A percentile compares a stretch with the other conserved stretches of the same genome.
These are phyloP conservation scores for Dichotomopilus funicola DNA, from an alignment of 2,329 filamentous ascomycete species.

Conservation along the genomic window DNA sequence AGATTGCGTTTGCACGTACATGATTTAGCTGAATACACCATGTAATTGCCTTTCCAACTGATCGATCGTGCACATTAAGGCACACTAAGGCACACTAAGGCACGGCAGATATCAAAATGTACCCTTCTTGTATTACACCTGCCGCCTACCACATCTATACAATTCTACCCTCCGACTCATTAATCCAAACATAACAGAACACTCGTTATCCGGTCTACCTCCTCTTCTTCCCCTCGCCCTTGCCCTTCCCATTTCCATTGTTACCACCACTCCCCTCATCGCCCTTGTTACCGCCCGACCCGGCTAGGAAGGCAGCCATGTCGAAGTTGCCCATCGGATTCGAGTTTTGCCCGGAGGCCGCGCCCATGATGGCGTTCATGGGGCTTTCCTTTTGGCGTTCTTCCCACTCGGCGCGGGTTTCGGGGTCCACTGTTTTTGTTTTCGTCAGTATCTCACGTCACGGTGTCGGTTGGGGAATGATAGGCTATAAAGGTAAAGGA, in stretches of 20 bases:
- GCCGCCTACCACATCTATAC: neutral
- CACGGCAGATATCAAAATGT: too few relatives aligned
- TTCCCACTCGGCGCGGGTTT: slow-evolving; percentile 87
- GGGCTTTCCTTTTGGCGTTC: slow-evolving; percentile 75
- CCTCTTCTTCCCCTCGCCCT: slow-evolving; percentile 27
- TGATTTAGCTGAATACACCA: too few relatives aligned
- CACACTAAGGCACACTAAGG: too few relatives aligned
- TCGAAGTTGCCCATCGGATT: slow-evolving; percentile 52
- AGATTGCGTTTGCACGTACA: too few relatives aligned
- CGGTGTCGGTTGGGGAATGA: neutral
- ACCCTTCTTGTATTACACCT: too few relatives aligned
- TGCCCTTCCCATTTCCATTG: slow-evolving; percentile 27
- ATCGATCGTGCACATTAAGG: too few relatives aligned
- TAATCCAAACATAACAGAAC: neutral
- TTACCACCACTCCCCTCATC: slow-evolving; percentile 11
- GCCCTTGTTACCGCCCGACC: slow-evolving; percentile 38
- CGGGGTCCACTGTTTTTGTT: slow-evolving; percentile 76
- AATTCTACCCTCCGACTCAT: neutral
- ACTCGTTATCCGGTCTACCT: slow-evolving; percentile 19
- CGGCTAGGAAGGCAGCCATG: slow-evolving; percentile 58
- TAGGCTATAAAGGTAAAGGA: neutral
- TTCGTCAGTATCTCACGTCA: neutral
- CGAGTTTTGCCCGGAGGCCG: slow-evolving; percentile 29
- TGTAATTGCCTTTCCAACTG: too few relatives aligned
- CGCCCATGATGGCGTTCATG: slow-evolving; percentile 50